Percentiles rank a stretch among this genome's conserved stretches.
Conservation (phyloP, 371 early-diverging fungal species). For the Conidiobolus incongruus region DNA sequence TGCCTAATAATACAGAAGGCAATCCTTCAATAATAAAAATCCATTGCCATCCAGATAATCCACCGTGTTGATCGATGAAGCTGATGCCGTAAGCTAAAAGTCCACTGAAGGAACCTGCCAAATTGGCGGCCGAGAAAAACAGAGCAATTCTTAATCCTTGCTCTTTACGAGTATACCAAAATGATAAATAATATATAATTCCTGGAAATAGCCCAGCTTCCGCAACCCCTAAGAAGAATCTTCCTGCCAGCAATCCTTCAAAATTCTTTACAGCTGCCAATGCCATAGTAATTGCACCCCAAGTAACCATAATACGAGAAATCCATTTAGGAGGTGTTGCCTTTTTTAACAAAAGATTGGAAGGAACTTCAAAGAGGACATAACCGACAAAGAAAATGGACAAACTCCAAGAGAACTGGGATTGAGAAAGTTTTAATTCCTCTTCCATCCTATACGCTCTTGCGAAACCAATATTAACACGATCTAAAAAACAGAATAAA, state of each 20-base stretch:
- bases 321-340: slow-evolving; percentile 45
- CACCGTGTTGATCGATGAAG: slow-evolving; percentile 22
- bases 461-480: too few species aligned
- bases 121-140: slow-evolving; percentile 30
- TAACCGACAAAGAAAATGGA: too few species aligned
- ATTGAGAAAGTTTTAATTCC: slow-evolving; percentile 17
- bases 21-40: too few species aligned
- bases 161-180: slow-evolving; percentile 40
- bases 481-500: too few species aligned
- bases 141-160: slow-evolving; percentile 41
- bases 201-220: too few species aligned
- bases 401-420: slow-evolving; percentile 30
- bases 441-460: slow-evolving; percentile 16
- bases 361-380: slow-evolving; percentile 33
- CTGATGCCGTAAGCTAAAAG: slow-evolving; percentile 21
- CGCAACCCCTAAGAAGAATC: slow-evolving; percentile 45
- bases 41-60: too few species aligned
- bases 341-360: slow-evolving; percentile 28
- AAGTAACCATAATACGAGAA: slow-evolving; percentile 32
- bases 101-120: slow-evolving; percentile 55
- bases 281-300: too few species aligned
- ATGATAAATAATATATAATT: too few species aligned
- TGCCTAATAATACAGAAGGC: slow-evolving; percentile 16
- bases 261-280: slow-evolving; percentile 16
- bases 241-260: slow-evolving; percentile 21